Conservation (phyloP, 257 asterid genomes). For the Lycium barbarum region DNA sequence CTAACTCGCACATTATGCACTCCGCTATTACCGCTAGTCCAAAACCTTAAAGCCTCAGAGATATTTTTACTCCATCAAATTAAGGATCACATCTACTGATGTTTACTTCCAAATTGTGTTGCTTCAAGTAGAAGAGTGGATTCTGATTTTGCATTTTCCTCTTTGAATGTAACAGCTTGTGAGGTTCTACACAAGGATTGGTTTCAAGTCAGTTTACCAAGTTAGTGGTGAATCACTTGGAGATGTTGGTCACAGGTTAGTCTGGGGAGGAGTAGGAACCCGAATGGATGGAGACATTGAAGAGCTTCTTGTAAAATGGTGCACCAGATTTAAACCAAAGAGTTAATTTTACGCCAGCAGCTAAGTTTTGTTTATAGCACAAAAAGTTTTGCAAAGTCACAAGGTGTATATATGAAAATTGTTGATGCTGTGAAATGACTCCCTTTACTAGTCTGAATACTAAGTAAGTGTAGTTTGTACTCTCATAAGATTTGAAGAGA, state of each 20-base stretch:
- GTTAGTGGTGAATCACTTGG: conserved; percentile 74
- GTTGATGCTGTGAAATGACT: not conserved
- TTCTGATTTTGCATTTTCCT: not conserved
- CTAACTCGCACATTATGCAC: not conserved
- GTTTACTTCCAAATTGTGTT: not conserved
- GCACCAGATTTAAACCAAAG: conserved; percentile 67
- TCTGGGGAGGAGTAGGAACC: conserved; percentile 99
- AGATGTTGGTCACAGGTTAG: conserved; percentile 74
- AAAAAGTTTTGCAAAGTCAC: not conserved
- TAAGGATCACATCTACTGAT: not conserved
- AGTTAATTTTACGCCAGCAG: not conserved
- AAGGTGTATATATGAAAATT: not conserved
- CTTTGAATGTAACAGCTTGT: conserved; percentile 67
- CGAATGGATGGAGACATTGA: conserved; percentile 81
- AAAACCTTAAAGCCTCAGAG: not conserved
- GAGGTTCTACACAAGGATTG: conserved; percentile 80
- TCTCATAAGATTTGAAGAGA: too few relatives aligned
- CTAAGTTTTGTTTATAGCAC: not conserved
- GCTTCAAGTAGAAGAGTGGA: not conserved
- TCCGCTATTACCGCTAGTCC: not conserved
- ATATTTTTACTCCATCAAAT: not conserved
- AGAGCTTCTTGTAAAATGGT: conserved; percentile 81
- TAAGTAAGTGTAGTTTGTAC: not conserved
- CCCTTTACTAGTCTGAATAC: not conserved
- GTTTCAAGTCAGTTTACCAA: conserved; percentile 72